These are phyloP conservation scores for Schrenkiella parvula DNA, from an alignment of 345 rosid species.

Conservation along the genomic window DNA sequence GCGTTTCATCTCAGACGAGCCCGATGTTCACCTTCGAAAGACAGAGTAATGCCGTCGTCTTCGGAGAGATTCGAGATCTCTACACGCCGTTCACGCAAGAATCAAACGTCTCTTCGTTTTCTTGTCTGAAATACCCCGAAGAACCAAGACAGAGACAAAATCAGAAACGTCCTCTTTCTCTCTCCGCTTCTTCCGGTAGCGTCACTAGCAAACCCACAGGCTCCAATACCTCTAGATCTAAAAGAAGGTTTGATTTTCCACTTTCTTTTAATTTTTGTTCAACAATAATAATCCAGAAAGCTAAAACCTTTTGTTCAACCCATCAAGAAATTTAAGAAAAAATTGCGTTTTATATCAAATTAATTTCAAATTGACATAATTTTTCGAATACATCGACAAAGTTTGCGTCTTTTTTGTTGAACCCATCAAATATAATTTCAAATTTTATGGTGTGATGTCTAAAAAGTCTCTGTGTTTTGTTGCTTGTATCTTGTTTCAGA, in stretches of 20 bases:
- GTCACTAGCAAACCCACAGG: slow-evolving; percentile 37
- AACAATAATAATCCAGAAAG: background rate
- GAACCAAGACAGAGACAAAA: slow-evolving; percentile 24
- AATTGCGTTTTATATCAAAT: background rate
- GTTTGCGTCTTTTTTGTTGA: too few relatives aligned
- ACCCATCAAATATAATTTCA: background rate
- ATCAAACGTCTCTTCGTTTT: slow-evolving; percentile 37
- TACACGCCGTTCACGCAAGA: slow-evolving; percentile 61
- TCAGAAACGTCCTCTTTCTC: slow-evolving; percentile 34
- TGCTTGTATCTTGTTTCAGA: slow-evolving; percentile 37
- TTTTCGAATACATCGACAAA: too few relatives aligned
- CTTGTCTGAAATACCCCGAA: slow-evolving; percentile 39
- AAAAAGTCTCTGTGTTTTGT: slow-evolving; percentile 3
- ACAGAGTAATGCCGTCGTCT: slow-evolving; percentile 19
- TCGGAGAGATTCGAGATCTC: slow-evolving; percentile 70
- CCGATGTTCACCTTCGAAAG: slow-evolving; percentile 17
- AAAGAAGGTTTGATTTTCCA: slow-evolving; percentile 58
- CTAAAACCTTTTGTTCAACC: background rate
- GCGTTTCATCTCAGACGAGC: slow-evolving; percentile 9
- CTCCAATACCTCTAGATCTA: slow-evolving; percentile 64
- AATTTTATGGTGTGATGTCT: background rate
- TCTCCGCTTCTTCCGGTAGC: slow-evolving; percentile 33
- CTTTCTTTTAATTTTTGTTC: background rate
- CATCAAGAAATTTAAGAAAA: background rate
- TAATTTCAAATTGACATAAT: too few relatives aligned